These are phyloP conservation scores for Apiospora rasikravindrae DNA, from an alignment of 2,329 filamentous ascomycete genomes.

Conservation along the genomic window DNA sequence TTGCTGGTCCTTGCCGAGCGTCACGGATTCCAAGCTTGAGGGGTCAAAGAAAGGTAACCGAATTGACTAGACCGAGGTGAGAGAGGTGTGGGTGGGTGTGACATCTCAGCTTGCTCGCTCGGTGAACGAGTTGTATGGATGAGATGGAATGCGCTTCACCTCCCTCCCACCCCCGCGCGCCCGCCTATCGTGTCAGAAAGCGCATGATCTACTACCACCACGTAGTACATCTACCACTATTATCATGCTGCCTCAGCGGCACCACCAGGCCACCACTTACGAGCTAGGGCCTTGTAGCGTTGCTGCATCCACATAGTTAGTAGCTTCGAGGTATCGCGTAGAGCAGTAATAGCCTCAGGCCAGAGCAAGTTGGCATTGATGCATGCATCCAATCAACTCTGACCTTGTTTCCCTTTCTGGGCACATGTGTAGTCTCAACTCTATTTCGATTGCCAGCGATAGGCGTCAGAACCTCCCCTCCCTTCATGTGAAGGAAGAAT, in stretches of 20 bases:
- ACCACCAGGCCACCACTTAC: neutral
- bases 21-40: neutral
- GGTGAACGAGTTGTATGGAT: neutral
- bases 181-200: neutral
- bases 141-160: neutral
- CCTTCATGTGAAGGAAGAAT: neutral
- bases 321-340: neutral
- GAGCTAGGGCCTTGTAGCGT: neutral
- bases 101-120: neutral
- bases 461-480: neutral
- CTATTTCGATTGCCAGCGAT: conserved; percentile 7
- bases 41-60: neutral
- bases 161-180: neutral
- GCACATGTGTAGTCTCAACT: conserved; percentile 11
- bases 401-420: conserved; percentile 6
- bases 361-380: conserved; percentile 1
- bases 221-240: neutral
- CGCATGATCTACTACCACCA: neutral
- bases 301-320: neutral
- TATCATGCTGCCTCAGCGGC: neutral
- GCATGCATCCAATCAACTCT: conserved; percentile 14
- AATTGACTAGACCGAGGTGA: neutral
- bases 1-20: neutral
- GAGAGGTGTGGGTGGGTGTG: neutral
- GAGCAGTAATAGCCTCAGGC: neutral